Conservation (phyloP, 306 rosid genomes). For the Prunus davidiana region DNA sequence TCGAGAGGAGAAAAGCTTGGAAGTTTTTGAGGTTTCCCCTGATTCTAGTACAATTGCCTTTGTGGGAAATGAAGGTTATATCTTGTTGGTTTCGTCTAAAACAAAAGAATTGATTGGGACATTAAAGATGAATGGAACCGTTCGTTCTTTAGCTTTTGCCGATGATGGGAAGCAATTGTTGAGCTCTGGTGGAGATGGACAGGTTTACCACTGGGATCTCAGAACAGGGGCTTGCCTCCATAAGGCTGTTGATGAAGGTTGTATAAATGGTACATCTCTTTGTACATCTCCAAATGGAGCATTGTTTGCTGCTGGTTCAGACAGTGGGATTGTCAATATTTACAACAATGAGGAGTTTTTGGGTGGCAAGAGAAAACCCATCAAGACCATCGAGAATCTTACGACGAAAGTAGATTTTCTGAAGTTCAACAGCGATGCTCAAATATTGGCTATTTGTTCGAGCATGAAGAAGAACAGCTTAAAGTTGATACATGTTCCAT, state of each 20-base stretch:
- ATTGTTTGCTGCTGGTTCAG: slow-evolving; percentile 61
- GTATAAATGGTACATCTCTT: slow-evolving; percentile 46
- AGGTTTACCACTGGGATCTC: slow-evolving; percentile 90
- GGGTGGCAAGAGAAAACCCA: slow-evolving; percentile 61
- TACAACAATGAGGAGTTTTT: slow-evolving; percentile 54
- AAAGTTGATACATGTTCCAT: slow-evolving; percentile 70
- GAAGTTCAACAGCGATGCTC: slow-evolving; percentile 54
- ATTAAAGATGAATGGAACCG: slow-evolving; percentile 87
- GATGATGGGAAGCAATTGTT: slow-evolving; percentile 67
- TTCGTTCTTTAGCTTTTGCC: slow-evolving; percentile 74
- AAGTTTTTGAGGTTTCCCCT: slow-evolving; percentile 77
- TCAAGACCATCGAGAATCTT: slow-evolving; percentile 49
- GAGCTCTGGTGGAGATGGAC: slow-evolving; percentile 89
- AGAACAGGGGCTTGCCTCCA: slow-evolving; percentile 77
- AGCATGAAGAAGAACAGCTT: slow-evolving; percentile 67
- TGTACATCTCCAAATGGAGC: slow-evolving; percentile 50
- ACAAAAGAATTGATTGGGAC: slow-evolving; percentile 81
- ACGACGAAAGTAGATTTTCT: slow-evolving; percentile 53
- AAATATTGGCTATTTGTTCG: slow-evolving; percentile 66
- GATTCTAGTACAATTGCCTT: slow-evolving; percentile 84
- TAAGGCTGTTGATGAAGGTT: slow-evolving; percentile 61
- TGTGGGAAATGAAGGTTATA: slow-evolving; percentile 88
- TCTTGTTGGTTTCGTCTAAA: slow-evolving; percentile 79
- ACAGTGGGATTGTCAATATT: slow-evolving; percentile 51
- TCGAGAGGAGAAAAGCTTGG: slow-evolving; percentile 94